Conservation (phyloP, 192 early-diverging fungal genomes). For the Chytriomyces sp. region DNA sequence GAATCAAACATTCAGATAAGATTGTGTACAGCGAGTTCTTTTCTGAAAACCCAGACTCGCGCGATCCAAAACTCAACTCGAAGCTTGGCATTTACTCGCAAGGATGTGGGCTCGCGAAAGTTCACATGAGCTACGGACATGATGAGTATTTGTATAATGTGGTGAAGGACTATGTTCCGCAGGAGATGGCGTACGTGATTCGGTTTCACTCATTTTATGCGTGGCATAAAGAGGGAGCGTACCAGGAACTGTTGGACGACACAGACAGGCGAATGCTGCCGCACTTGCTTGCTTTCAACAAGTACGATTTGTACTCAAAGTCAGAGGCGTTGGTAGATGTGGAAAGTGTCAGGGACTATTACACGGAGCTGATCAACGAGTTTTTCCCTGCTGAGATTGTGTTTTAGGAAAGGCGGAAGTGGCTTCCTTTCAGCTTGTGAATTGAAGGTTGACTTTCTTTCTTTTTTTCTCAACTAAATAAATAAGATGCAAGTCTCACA, state of each 20-base stretch:
- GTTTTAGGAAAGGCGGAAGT: slow-evolving; percentile 40
- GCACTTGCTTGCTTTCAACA: slow-evolving; percentile 56
- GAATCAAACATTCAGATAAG: slow-evolving; percentile 47
- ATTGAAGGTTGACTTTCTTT: neutral
- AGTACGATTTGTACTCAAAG: slow-evolving; percentile 63
- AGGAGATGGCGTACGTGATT: slow-evolving; percentile 52
- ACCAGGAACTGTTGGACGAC: slow-evolving; percentile 52
- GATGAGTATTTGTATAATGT: slow-evolving; percentile 64
- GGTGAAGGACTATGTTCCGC: slow-evolving; percentile 45
- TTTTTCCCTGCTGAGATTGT: slow-evolving; percentile 51
- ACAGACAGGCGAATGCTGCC: slow-evolving; percentile 49
- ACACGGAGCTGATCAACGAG: slow-evolving; percentile 51
- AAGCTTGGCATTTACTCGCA: slow-evolving; percentile 53
- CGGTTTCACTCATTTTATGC: slow-evolving; percentile 62
- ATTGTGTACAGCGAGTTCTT: slow-evolving; percentile 54
- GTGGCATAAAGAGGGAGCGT: slow-evolving; percentile 47
- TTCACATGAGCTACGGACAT: slow-evolving; percentile 58
- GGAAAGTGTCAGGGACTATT: slow-evolving; percentile 46
- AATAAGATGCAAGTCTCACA: slow-evolving; percentile 74
- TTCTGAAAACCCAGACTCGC: slow-evolving; percentile 46
- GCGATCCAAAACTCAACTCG: slow-evolving; percentile 37
- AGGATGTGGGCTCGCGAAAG: slow-evolving; percentile 53
- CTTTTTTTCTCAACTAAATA: slow-evolving; percentile 5
- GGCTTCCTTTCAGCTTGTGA: neutral
- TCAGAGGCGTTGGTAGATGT: slow-evolving; percentile 45